These are phyloP conservation scores for Xylona heveae DNA, from an alignment of 495 filamentous ascomycete species.

Conservation along the genomic window DNA sequence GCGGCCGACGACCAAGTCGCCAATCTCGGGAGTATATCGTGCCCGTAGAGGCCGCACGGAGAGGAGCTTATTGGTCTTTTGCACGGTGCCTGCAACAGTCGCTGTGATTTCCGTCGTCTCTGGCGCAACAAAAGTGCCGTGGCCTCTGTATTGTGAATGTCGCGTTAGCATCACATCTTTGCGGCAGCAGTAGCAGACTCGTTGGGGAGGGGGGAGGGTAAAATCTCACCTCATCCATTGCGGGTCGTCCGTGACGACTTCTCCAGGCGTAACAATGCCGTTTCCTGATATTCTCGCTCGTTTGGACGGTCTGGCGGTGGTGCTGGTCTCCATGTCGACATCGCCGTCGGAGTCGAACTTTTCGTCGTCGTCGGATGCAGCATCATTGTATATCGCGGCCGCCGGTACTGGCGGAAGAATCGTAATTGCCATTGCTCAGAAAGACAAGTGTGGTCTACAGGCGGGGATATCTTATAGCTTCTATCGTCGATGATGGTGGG, in stretches of 20 bases:
- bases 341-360: slow-evolving; percentile 39
- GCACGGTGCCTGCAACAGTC: slow-evolving; percentile 69
- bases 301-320: slow-evolving; percentile 19
- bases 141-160: slow-evolving; percentile 31
- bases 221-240: slow-evolving; percentile 83
- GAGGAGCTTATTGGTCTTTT: slow-evolving; percentile 88
- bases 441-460: no score
- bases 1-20: slow-evolving; percentile 82
- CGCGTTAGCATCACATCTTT: background rate
- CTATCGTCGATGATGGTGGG: no score
- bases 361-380: slow-evolving; percentile 22
- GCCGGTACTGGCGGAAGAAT: slow-evolving; percentile 42
- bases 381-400: slow-evolving; percentile 10
- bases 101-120: slow-evolving; percentile 48
- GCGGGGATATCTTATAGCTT: no score
- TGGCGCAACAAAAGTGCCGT: slow-evolving; percentile 52
- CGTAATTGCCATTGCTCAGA: slow-evolving; percentile 54
- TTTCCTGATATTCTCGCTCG: slow-evolving; percentile 17
- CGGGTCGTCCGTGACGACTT: slow-evolving; percentile 68
- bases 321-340: slow-evolving; percentile 31
- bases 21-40: slow-evolving; percentile 90
- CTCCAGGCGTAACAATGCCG: slow-evolving; percentile 69
- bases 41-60: slow-evolving; percentile 73
- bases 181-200: background rate
- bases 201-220: slow-evolving; percentile 6